Conservation (phyloP, 139 green algal genomes). For the Chlamydomonas urium region DNA sequence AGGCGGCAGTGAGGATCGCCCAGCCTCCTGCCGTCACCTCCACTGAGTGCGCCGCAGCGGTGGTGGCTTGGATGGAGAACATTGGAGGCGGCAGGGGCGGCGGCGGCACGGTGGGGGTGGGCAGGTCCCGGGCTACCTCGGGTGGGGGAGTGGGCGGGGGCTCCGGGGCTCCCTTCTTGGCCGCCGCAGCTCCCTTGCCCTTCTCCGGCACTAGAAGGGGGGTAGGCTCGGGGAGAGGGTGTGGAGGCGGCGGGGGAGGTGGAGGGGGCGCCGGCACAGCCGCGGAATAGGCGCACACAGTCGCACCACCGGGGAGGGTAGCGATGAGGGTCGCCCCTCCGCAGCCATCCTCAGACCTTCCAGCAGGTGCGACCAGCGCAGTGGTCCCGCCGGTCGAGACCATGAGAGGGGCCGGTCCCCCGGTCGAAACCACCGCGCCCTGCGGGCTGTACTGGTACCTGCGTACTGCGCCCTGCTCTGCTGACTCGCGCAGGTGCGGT, state of each 20-base stretch:
- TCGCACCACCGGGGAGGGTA: constrained; percentile 12
- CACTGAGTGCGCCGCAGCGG: too few relatives aligned
- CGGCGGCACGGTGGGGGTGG: background rate
- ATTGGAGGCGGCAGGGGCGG: background rate
- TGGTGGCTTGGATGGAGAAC: constrained; percentile 3
- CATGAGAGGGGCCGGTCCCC: background rate
- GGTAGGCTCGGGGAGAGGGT: background rate
- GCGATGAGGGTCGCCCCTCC: constrained; percentile 19
- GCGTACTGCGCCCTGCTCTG: background rate
- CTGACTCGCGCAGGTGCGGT: constrained; percentile 9
- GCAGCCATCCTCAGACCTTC: background rate
- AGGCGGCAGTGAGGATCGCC: too few relatives aligned
- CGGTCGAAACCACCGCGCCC: background rate
- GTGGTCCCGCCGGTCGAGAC: background rate
- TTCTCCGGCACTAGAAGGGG: too few relatives aligned
- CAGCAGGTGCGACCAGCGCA: background rate
- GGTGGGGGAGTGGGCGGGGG: background rate
- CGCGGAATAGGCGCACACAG: constrained; percentile 14
- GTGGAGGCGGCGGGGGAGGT: constrained; percentile 1
- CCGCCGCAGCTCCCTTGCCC: background rate
- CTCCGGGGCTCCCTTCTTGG: background rate
- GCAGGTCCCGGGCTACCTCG: background rate
- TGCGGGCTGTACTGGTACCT: constrained; percentile 5
- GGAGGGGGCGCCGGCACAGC: background rate
- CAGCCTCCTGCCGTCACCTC: too few relatives aligned